Evolutionary conservation across 257 asterid genomes (phyloP).

Genomic region (Solanum chmielewskii): DNA sequence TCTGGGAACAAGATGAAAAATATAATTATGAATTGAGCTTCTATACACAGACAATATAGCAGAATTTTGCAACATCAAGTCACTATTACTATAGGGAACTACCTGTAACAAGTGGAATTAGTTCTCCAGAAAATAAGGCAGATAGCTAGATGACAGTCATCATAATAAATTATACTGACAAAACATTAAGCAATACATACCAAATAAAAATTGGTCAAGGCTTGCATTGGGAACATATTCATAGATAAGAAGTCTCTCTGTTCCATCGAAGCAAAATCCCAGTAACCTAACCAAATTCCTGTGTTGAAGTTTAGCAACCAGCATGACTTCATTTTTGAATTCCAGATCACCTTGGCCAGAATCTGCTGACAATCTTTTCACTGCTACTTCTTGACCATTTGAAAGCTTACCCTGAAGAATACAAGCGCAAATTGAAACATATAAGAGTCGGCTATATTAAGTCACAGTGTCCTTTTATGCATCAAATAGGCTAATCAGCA

Average conservation of each 20-base stretch:
- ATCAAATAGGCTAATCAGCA: not conserved
- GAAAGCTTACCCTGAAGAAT: not conserved
- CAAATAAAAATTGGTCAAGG: slow-evolving; percentile 12
- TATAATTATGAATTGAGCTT: not conserved
- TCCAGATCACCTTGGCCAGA: slow-evolving; percentile 5
- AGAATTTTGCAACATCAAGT: not conserved
- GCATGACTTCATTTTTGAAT: slow-evolving; percentile 4
- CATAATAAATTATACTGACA: not conserved
- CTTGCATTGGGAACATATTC: slow-evolving; percentile 13
- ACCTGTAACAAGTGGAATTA: not conserved
- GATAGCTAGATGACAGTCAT: not conserved
- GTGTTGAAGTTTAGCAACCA: slow-evolving; percentile 16
- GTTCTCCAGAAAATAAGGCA: not conserved
- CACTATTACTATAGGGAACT: not conserved
- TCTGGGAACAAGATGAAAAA: not conserved
- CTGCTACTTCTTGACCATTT: slow-evolving; percentile 10
- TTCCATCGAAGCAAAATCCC: slow-evolving; percentile 11
- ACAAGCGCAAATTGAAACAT: not conserved
- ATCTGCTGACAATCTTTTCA: slow-evolving; percentile 6
- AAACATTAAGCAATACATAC: not conserved
- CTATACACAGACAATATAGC: not conserved
- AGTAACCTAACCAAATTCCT: slow-evolving; percentile 10
- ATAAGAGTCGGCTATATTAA: not conserved
- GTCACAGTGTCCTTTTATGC: not conserved
- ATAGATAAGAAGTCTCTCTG: slow-evolving; percentile 12